Percentiles rank a stretch among this genome's conserved stretches.
Evolutionary conservation across 2,329 filamentous ascomycete genomes (phyloP).

Genomic region (Fusarium sublunatum): DNA sequence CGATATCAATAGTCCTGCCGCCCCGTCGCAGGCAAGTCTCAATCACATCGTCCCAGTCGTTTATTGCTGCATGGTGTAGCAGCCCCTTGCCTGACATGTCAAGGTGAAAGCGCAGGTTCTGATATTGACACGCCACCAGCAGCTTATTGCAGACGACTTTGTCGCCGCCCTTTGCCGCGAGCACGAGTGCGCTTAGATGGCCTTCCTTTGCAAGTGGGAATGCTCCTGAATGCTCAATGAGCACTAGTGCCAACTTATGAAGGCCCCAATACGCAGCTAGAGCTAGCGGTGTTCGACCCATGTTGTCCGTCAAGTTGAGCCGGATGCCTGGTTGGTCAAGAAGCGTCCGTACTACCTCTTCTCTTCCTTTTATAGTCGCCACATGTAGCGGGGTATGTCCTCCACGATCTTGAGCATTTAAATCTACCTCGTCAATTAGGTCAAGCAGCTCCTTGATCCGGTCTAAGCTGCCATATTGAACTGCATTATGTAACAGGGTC

Average conservation of each 20-base stretch:
- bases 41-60: constrained; percentile 6
- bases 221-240: constrained; percentile 5
- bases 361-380: neutral
- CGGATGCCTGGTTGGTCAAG: neutral
- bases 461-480: neutral
- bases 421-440: neutral
- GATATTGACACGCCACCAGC: neutral
- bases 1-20: neutral
- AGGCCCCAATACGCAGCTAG: constrained; percentile 8
- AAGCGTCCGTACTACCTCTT: neutral
- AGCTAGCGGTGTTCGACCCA: constrained; percentile 3
- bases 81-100: constrained; percentile 1
- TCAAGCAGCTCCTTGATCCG: neutral
- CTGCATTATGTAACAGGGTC: constrained; percentile 1
- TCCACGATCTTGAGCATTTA: neutral
- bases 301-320: constrained; percentile 4
- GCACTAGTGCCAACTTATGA: neutral
- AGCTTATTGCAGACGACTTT: neutral
- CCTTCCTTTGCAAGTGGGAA: constrained; percentile 2
- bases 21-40: neutral
- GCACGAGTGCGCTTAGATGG: constrained; percentile 5
- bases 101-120: neutral
- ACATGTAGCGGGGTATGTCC: neutral
- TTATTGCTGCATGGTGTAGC: constrained; percentile 1
- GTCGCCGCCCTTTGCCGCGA: constrained; percentile 3